Conservation (phyloP, 2,329 filamentous ascomycete genomes). For the Cryphonectria radicalis region DNA sequence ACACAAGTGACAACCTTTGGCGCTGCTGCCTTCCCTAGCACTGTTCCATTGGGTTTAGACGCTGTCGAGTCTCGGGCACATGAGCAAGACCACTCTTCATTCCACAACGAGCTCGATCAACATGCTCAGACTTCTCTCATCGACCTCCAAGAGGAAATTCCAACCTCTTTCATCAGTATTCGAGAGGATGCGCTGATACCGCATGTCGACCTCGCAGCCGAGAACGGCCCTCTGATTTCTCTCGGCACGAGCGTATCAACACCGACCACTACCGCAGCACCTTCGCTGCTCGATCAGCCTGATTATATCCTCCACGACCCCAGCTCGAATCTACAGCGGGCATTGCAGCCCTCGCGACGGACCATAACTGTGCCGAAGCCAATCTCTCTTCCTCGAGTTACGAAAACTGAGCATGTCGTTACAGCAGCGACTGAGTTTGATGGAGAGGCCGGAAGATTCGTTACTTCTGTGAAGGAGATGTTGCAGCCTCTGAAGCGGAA, state of each 20-base stretch:
- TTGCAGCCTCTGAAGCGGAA: slow-evolving; percentile 11
- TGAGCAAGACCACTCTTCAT: neutral
- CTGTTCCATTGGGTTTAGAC: neutral
- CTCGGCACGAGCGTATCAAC: neutral
- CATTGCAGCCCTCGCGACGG: slow-evolving; percentile 6
- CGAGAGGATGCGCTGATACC: neutral
- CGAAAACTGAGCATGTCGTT: neutral
- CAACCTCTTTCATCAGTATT: neutral
- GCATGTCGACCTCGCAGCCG: neutral
- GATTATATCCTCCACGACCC: slow-evolving; percentile 10
- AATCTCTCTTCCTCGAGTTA: neutral
- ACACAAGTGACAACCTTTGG: neutral
- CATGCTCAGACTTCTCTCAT: neutral
- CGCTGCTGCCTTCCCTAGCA: neutral
- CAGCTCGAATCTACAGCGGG: slow-evolving; percentile 7
- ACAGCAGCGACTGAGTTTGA: neutral
- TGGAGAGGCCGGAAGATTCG: slow-evolving; percentile 3
- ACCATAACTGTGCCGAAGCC: slow-evolving; percentile 9
- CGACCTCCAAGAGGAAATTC: neutral
- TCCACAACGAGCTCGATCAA: neutral
- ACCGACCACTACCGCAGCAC: neutral
- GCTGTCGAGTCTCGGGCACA: neutral
- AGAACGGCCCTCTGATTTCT: neutral
- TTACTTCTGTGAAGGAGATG: slow-evolving; percentile 10
- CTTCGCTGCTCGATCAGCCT: slow-evolving; percentile 9